Conservation (phyloP, 208 protist species). For the Wallacemonas sp. region DNA sequence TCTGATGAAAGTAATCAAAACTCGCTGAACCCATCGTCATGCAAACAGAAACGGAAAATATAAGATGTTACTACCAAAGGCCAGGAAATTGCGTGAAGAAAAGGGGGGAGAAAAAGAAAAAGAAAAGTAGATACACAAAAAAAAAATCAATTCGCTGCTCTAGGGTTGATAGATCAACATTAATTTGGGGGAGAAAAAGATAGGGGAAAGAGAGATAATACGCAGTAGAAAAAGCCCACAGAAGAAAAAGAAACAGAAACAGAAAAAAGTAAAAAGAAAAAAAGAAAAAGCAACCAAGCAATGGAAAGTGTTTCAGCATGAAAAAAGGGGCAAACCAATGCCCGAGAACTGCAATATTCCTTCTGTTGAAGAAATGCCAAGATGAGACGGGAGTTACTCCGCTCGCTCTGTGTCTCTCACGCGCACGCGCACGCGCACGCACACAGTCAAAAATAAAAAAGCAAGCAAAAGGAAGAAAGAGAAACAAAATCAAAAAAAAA, state of each 20-base stretch:
- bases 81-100: not conserved
- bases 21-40: too few relatives aligned
- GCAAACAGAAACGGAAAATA: not conserved
- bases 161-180: not conserved
- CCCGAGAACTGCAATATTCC: not conserved
- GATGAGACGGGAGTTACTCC: too few relatives aligned
- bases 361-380: not conserved
- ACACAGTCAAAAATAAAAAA: not conserved
- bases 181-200: conserved; percentile 7
- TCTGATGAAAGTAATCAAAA: too few relatives aligned
- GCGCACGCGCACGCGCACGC: not conserved
- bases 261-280: conserved; percentile 14
- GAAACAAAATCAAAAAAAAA: not conserved
- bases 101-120: conserved; percentile 1
- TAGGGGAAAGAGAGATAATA: conserved; percentile 10
- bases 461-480: not conserved
- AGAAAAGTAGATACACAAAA: not conserved
- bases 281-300: not conserved
- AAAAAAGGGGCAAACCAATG: not conserved
- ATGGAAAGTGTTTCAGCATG: not conserved
- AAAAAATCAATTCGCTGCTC: not conserved
- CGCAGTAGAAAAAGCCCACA: conserved; percentile 13
- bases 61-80: too few relatives aligned
- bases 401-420: too few relatives aligned
- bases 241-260: conserved; percentile 18